Percentiles rank a stretch among this genome's conserved stretches.
Evolutionary conservation across 2,329 filamentous ascomycete species (phyloP).

Genomic region (Ophiostoma sp.): DNA sequence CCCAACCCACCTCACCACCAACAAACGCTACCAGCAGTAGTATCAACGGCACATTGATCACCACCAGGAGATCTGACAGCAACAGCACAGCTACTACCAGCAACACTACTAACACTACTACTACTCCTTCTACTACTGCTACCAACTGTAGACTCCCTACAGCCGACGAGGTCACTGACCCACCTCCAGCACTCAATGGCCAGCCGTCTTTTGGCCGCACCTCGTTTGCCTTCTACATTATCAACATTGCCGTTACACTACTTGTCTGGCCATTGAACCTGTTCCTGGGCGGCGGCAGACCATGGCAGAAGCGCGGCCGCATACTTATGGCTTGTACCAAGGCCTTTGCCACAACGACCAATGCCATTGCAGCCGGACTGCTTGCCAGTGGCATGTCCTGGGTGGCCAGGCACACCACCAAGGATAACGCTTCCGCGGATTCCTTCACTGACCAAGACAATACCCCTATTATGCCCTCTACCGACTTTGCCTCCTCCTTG

Average conservation of each 20-base stretch:
- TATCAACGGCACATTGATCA: neutral
- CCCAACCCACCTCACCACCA: neutral
- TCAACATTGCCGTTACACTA: neutral
- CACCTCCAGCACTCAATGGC: neutral
- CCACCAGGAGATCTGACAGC: neutral
- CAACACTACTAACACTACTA: neutral
- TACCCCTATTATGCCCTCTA: neutral
- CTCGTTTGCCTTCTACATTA: constrained; percentile 20
- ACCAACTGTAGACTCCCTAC: neutral
- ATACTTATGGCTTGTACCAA: neutral
- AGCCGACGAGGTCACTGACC: neutral
- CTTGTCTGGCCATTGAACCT: constrained; percentile 11
- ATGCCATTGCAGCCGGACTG: constrained; percentile 1
- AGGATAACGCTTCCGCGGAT: neutral
- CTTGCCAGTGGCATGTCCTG: constrained; percentile 18
- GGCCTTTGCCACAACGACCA: neutral
- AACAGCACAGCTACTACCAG: neutral
- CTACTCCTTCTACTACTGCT: neutral
- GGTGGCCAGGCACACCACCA: constrained; percentile 9
- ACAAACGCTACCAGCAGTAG: neutral
- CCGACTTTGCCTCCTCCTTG: neutral
- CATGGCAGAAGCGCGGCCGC: constrained; percentile 17
- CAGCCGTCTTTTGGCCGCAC: constrained; percentile 22
- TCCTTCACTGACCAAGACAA: neutral
- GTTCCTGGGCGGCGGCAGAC: neutral